Conservation (phyloP, 345 rosid species). For the Gossypium sturtianum region DNA sequence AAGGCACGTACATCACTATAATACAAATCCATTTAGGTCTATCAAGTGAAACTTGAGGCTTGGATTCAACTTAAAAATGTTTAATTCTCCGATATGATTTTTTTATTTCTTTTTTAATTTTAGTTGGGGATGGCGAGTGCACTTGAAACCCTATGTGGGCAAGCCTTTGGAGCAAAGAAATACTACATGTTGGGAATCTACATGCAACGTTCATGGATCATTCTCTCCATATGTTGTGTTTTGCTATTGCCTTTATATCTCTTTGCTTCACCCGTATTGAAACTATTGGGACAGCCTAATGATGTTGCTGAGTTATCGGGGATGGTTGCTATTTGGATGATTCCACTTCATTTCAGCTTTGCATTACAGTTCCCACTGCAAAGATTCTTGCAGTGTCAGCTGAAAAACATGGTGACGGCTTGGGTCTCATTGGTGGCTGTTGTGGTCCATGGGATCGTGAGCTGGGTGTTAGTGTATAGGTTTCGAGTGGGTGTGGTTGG, state of each 20-base stretch:
- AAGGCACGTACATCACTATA: no score
- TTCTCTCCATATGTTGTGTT: conserved; percentile 37
- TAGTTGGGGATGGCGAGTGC: conserved; percentile 79
- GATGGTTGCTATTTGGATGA: conserved; percentile 35
- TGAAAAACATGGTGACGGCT: conserved; percentile 50
- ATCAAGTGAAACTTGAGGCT: no score
- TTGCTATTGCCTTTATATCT: conserved; percentile 48
- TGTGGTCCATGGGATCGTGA: conserved; percentile 41
- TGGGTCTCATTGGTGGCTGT: conserved; percentile 41
- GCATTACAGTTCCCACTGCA: conserved; percentile 66
- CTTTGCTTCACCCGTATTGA: conserved; percentile 43
- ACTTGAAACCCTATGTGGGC: conserved; percentile 52
- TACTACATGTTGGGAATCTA: conserved; percentile 65
- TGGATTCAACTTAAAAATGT: no score
- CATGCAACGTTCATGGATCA: conserved; percentile 73
- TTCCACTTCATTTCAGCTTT: conserved; percentile 72
- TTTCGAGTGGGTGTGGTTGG: conserved; percentile 57
- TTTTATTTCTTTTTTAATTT: not conserved
- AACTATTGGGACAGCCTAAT: conserved; percentile 57
- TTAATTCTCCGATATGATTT: not conserved
- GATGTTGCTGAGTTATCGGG: conserved; percentile 64
- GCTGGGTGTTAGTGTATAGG: conserved; percentile 55
- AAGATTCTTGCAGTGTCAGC: conserved; percentile 70
- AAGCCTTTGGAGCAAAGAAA: conserved; percentile 66
- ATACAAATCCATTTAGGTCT: no score